phyloP scores from a whole-genome alignment of 805 yeast genomes.

The Jamesozyma hellenica region DNA sequence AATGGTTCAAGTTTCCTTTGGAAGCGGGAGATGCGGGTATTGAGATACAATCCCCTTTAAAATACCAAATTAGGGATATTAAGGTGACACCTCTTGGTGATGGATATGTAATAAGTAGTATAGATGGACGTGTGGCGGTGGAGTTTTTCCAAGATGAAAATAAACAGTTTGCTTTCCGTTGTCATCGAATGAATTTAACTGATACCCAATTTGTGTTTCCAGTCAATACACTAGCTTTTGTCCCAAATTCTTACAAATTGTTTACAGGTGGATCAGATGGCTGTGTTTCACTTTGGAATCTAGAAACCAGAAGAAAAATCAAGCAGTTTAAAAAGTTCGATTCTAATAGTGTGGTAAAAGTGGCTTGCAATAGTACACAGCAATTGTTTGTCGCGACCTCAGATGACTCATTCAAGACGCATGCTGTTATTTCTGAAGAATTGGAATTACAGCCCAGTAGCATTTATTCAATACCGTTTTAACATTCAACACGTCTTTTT shows the following conservation, averaged over 20 bases:
- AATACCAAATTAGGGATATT: conserved; percentile 52
- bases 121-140: conserved; percentile 77
- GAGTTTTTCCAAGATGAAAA: conserved; percentile 48
- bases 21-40: conserved; percentile 1
- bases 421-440: conserved; percentile 17
- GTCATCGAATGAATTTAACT: conserved; percentile 48
- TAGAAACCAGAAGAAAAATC: conserved; percentile 67
- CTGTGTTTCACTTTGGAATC: conserved; percentile 81
- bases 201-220: conserved; percentile 57
- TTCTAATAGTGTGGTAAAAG: conserved; percentile 33
- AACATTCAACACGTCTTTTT: neutral
- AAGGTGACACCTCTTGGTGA: conserved; percentile 41
- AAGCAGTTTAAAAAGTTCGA: conserved; percentile 53
- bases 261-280: conserved; percentile 92
- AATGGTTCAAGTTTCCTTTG: conserved; percentile 12
- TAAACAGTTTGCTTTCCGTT: conserved; percentile 65
- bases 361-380: conserved; percentile 23
- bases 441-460: conserved; percentile 18
- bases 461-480: conserved; percentile 13
- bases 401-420: conserved; percentile 40
- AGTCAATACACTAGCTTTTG: conserved; percentile 69
- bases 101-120: conserved; percentile 59
- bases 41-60: conserved; percentile 47
- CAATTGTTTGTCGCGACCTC: conserved; percentile 38
- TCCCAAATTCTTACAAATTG: conserved; percentile 66